These are phyloP conservation scores for Chytriomyces hyalinus DNA, from an alignment of 192 early-diverging fungal genomes.

Conservation along the genomic window DNA sequence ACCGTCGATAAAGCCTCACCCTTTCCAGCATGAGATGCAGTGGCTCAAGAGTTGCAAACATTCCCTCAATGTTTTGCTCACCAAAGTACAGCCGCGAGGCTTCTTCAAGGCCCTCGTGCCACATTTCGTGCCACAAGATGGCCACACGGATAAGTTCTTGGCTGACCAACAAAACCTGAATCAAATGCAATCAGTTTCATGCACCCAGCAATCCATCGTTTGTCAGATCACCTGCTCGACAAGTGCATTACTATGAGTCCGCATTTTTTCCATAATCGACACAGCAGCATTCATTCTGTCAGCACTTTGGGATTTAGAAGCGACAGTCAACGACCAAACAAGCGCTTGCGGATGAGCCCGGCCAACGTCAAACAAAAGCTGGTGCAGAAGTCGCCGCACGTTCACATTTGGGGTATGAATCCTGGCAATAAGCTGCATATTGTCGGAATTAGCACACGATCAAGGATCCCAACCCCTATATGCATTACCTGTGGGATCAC, in stretches of 20 bases:
- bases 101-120: constrained; percentile 92
- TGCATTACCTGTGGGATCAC: constrained; percentile 87
- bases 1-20: constrained; percentile 40
- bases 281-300: constrained; percentile 78
- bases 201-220: background rate
- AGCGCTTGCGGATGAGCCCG: constrained; percentile 95
- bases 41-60: constrained; percentile 83
- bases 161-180: constrained; percentile 86
- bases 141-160: constrained; percentile 97
- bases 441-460: constrained; percentile 2
- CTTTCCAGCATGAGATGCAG: constrained; percentile 86
- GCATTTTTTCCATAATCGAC: constrained; percentile 90
- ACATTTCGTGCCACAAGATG: constrained; percentile 96
- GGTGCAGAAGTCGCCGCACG: constrained; percentile 84
- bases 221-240: constrained; percentile 77
- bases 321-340: constrained; percentile 95
- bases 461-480: constrained; percentile 2
- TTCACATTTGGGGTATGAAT: constrained; percentile 80
- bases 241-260: constrained; percentile 77
- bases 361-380: constrained; percentile 86
- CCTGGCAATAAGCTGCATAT: constrained; percentile 78
- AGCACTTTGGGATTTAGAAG: constrained; percentile 85
- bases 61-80: constrained; percentile 79
- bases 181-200: constrained; percentile 1
- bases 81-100: constrained; percentile 82